Percentiles rank a stretch among this genome's conserved stretches.
Conservation (phyloP, 176 grass and related monocot genomes). For the Aechmea fasciata region DNA sequence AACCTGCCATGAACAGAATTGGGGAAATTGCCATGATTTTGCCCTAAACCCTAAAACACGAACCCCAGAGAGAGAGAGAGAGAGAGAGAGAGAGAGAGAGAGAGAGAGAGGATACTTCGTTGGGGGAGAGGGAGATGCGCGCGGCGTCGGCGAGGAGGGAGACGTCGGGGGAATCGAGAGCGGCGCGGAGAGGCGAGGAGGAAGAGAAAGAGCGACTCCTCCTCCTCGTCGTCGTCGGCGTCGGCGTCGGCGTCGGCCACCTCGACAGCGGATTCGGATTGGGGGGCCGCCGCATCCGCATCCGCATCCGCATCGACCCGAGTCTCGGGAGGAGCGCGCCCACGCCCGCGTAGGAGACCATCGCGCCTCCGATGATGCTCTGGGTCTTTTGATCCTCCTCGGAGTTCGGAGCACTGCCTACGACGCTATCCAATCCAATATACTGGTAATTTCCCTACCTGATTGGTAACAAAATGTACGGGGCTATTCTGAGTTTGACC, state of each 20-base stretch:
- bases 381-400: too few species aligned
- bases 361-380: background rate
- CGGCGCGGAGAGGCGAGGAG: constrained; percentile 16
- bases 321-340: constrained; percentile 19
- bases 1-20: constrained; percentile 25
- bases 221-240: background rate
- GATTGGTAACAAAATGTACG: too few species aligned
- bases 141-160: constrained; percentile 53
- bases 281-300: background rate
- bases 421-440: too few species aligned
- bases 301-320: constrained; percentile 24
- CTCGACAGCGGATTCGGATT: background rate
- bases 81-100: background rate
- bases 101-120: constrained; percentile 28
- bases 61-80: background rate
- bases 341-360: constrained; percentile 31
- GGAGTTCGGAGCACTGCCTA: too few species aligned
- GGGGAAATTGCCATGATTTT: background rate
- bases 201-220: constrained; percentile 14
- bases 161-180: constrained; percentile 61
- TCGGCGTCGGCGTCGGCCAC: constrained; percentile 3
- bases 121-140: constrained; percentile 63
- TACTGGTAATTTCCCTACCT: too few species aligned
- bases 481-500: too few species aligned
- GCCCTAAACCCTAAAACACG: background rate